Base-by-base conservation (phyloP, 1,139 yeast species). In the Pichia sp. region DNA sequence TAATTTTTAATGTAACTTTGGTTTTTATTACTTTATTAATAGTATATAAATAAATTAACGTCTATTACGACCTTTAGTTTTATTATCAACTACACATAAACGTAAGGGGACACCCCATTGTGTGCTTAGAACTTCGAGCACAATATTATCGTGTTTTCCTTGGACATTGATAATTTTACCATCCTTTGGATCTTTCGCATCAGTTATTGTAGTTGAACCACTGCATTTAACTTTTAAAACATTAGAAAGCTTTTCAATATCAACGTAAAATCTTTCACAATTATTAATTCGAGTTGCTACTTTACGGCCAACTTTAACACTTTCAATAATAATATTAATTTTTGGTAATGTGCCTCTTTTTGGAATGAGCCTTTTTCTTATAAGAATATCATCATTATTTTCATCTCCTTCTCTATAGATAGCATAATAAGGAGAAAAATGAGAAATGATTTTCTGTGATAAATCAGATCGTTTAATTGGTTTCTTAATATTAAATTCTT, bases 261-360 rank as follows among this genome's bases (percentile, higher is more conserved):
- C 82, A 30, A 90, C 74, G 45, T 73, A 71, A 62, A 79, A 92
- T 5, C 69, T 68, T 53, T 87, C 96, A 52, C 85, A 72, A 50
- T 86, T 82, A 26, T 75, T 68, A 0, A 90, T 76, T 40, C 80
- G 71, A 0, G 97, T 90, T 22, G 87, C 76, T 6, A 82, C 72
- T 60, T 89, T 90, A 49, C 95, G 73, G 0, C 97, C 96, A 47
- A 86, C 81, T 54, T 87, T 84, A 54, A 80, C 74, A 61, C 87
- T 95, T 9, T 90, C 82, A 9, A 79, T 65, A 8, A 78, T 64
- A 22, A 92, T 75, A 35, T 73, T 66, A 30, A 92, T 73, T 39
- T 69, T 74, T 8, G 96, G 96, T 1, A 83, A 71, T 2, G 68
- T 65, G 1, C 97, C 97, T 53, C 74, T 83, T 25, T 57, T 57